These are phyloP conservation scores for Aureobasidium sp. DNA, from an alignment of 2,329 filamentous ascomycete genomes.

Conservation along the genomic window DNA sequence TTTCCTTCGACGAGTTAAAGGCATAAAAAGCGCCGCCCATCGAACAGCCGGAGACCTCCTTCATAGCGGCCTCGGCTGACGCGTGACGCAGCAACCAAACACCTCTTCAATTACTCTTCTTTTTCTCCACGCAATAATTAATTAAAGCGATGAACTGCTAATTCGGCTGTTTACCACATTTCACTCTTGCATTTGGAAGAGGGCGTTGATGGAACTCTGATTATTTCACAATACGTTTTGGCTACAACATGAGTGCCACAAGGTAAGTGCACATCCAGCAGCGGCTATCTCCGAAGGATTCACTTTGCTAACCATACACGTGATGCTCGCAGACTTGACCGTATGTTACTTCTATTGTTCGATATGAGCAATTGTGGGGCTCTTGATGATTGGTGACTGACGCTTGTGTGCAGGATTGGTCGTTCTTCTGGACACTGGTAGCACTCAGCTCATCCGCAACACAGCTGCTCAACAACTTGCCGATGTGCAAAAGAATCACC, in stretches of 20 bases:
- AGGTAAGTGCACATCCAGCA: slow-evolving; percentile 12
- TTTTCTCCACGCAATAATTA: neutral
- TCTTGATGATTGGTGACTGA: slow-evolving; percentile 1
- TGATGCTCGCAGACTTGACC: slow-evolving; percentile 28
- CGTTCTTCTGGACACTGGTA: slow-evolving; percentile 73
- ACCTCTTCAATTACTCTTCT: neutral
- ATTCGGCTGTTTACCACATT: neutral
- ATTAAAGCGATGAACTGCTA: slow-evolving; percentile 3
- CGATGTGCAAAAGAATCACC: slow-evolving; percentile 96
- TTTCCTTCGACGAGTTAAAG: slow-evolving; percentile 10
- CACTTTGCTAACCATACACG: slow-evolving; percentile 10
- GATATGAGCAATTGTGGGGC: neutral
- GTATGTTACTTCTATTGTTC: slow-evolving; percentile 23
- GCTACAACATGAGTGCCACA: slow-evolving; percentile 15
- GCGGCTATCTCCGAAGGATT: slow-evolving; percentile 10
- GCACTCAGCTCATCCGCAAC: slow-evolving; percentile 89
- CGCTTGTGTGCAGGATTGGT: slow-evolving; percentile 5
- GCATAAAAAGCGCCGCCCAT: slow-evolving; percentile 10
- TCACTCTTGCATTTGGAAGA: slow-evolving; percentile 10
- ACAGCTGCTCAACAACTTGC: slow-evolving; percentile 95
- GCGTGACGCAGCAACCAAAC: slow-evolving; percentile 6
- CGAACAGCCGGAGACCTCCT: slow-evolving; percentile 8
- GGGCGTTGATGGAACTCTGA: slow-evolving; percentile 4
- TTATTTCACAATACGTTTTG: neutral
- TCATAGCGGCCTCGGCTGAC: slow-evolving; percentile 10